Conservation (phyloP, 169 alveolate genomes). For the Cryptosporidium canis region DNA sequence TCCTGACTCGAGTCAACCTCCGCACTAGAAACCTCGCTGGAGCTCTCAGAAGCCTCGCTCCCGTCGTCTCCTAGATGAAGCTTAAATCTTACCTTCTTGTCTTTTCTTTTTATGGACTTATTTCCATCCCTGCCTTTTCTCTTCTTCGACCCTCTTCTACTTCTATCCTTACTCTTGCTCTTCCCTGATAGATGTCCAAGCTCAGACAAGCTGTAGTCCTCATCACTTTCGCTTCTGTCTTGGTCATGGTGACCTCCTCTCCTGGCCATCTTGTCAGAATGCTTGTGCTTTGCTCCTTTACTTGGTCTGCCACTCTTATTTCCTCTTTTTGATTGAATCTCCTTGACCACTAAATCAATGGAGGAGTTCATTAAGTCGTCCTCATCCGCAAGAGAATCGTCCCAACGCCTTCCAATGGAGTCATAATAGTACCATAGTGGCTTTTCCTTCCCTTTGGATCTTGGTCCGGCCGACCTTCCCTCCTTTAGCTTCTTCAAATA, state of each 20-base stretch:
- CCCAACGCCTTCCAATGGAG: conserved; percentile 62
- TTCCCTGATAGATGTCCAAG: neutral
- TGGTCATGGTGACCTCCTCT: neutral
- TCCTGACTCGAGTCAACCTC: neutral
- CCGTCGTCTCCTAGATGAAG: neutral
- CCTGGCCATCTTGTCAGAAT: neutral
- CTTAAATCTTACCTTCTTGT: neutral
- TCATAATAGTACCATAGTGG: conserved; percentile 70
- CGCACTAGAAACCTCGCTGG: neutral
- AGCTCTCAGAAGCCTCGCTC: neutral
- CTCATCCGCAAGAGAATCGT: conserved; percentile 15
- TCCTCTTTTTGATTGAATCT: neutral
- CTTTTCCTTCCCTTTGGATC: neutral
- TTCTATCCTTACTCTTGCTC: neutral
- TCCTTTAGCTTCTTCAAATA: conserved; percentile 29
- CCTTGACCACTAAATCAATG: conserved; percentile 5
- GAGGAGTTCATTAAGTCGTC: conserved; percentile 17
- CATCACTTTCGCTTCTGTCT: neutral
- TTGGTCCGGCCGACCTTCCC: neutral
- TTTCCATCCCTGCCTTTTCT: neutral
- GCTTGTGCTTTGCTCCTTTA: neutral
- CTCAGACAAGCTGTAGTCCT: neutral
- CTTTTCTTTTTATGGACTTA: too few relatives aligned
- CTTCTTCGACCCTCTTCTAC: neutral
- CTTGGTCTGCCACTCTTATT: neutral